These are phyloP conservation scores for Malania oleifera DNA, from an alignment of 164 flowering plant genomes.

Conservation along the genomic window DNA sequence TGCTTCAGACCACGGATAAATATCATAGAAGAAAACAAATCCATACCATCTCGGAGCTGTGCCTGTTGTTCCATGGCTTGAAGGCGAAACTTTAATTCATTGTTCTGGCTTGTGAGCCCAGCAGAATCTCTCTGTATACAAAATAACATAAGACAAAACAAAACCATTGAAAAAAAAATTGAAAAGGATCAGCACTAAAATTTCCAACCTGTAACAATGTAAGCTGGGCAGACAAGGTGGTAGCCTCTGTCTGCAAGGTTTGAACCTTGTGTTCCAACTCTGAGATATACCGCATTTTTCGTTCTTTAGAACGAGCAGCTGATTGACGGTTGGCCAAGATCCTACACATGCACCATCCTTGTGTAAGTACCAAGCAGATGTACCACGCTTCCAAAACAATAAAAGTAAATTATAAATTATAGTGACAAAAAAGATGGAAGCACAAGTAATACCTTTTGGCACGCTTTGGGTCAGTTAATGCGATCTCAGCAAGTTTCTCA, in stretches of 20 bases:
- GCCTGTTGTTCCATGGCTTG: slow-evolving; percentile 84
- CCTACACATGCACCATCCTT: slow-evolving; percentile 36
- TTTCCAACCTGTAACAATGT: slow-evolving; percentile 73
- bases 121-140: slow-evolving; percentile 50
- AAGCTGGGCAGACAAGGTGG: slow-evolving; percentile 93
- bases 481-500: slow-evolving; percentile 71
- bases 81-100: slow-evolving; percentile 60
- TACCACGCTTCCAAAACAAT: neutral
- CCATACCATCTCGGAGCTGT: slow-evolving; percentile 64
- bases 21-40: neutral
- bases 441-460: slow-evolving; percentile 45
- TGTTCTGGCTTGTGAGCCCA: slow-evolving; percentile 51
- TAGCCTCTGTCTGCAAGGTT: slow-evolving; percentile 94
- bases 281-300: slow-evolving; percentile 91
- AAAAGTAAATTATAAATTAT: neutral
- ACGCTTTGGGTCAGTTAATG: slow-evolving; percentile 58
- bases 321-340: slow-evolving; percentile 98
- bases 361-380: neutral
- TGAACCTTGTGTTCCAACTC: slow-evolving; percentile 97
- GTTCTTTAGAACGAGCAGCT: slow-evolving; percentile 97
- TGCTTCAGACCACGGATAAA: no score
- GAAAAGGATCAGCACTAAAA: neutral
- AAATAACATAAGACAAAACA: neutral
- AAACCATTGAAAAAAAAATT: neutral
- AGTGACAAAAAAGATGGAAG: neutral